These are phyloP conservation scores for Yamadazyma diospyri DNA, from an alignment of 1,139 yeast species.

Conservation along the genomic window DNA sequence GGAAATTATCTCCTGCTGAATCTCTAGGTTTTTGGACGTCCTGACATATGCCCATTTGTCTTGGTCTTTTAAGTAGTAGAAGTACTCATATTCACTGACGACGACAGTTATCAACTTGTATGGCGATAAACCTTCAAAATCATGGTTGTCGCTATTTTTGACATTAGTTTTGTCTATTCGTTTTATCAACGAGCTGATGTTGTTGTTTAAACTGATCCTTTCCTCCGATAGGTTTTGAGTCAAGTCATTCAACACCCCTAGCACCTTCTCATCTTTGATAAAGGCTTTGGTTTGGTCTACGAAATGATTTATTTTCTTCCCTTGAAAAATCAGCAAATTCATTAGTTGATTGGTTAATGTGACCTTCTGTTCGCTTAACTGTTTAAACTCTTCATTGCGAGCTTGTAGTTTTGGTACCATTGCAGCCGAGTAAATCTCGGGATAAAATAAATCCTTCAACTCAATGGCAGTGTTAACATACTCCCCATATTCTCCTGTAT, in stretches of 20 bases:
- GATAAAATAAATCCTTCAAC: slow-evolving; percentile 12
- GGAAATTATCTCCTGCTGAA: slow-evolving; percentile 9
- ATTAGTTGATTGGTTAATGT: slow-evolving; percentile 23
- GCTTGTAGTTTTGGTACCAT: slow-evolving; percentile 6
- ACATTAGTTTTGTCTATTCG: slow-evolving; percentile 10
- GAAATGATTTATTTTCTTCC: slow-evolving; percentile 13
- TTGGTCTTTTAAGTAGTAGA: slow-evolving; percentile 15
- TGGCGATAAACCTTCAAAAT: slow-evolving; percentile 8
- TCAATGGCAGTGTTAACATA: slow-evolving; percentile 8
- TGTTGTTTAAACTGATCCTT: slow-evolving; percentile 18
- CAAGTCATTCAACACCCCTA: slow-evolving; percentile 15
- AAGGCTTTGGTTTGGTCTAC: slow-evolving; percentile 10
- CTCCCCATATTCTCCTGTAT: slow-evolving; percentile 26
- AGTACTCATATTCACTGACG: slow-evolving; percentile 28
- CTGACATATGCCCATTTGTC: slow-evolving; percentile 20
- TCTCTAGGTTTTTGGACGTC: slow-evolving; percentile 8
- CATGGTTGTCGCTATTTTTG: slow-evolving; percentile 14
- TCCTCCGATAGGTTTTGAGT: slow-evolving; percentile 17
- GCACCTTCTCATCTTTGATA: slow-evolving; percentile 16
- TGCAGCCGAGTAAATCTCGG: slow-evolving; percentile 11
- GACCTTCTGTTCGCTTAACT: slow-evolving; percentile 11
- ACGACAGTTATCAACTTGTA: slow-evolving; percentile 28
- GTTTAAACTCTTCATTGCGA: slow-evolving; percentile 6
- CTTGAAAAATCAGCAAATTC: slow-evolving; percentile 17
- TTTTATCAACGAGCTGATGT: slow-evolving; percentile 17